Conservation (phyloP, 1,284 basidiomycete species). For the Ustilago sp. region DNA sequence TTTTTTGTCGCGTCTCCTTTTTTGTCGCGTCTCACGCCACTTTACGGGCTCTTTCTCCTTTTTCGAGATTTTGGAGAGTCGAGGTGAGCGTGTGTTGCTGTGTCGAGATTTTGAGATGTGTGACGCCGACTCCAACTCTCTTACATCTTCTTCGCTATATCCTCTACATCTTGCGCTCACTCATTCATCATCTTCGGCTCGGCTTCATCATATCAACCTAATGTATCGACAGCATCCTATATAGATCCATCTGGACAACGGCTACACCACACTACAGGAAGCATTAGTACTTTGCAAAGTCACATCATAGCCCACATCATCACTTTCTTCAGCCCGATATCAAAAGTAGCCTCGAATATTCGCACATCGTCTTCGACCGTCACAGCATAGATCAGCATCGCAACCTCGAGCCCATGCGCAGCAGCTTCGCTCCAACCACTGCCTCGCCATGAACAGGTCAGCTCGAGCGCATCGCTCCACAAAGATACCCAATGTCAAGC, state of each 20-base stretch:
- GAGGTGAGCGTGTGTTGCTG: background rate
- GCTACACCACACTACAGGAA: background rate
- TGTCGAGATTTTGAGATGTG: background rate
- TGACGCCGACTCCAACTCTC: background rate
- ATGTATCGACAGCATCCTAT: background rate
- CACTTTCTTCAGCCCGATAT: background rate
- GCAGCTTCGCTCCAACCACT: background rate
- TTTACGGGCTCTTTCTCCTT: slow-evolving; percentile 20
- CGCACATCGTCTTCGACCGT: background rate
- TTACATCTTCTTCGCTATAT: background rate
- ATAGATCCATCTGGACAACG: background rate
- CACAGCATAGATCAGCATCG: background rate
- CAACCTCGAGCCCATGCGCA: slow-evolving; percentile 3
- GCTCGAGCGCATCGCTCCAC: slow-evolving; percentile 61
- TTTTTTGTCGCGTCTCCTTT: slow-evolving; percentile 12
- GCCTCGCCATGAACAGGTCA: slow-evolving; percentile 54
- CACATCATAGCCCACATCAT: background rate
- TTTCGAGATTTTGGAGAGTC: background rate
- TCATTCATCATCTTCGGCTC: background rate
- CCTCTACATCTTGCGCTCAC: background rate
- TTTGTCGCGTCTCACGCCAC: slow-evolving; percentile 16
- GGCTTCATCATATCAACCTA: background rate
- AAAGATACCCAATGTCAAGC: slow-evolving; percentile 67
- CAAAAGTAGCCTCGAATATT: background rate
- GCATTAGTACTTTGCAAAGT: background rate